Conservation (phyloP, 176 grass and related monocot genomes). For the Leersia perrieri region DNA sequence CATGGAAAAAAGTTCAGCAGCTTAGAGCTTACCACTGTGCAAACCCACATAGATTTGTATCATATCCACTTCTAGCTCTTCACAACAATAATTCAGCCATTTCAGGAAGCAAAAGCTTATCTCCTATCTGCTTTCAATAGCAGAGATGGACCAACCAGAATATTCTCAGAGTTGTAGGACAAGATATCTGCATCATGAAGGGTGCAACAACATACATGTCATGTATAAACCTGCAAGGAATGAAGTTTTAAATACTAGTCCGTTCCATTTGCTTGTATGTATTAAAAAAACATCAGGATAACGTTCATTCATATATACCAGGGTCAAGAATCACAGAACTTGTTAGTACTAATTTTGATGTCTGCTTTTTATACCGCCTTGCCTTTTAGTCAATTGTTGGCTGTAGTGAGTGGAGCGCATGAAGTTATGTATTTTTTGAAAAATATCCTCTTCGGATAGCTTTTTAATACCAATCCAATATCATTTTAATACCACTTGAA, state of each 20-base stretch:
- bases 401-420: not conserved
- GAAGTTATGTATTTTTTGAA: not conserved
- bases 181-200: not conserved
- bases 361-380: not conserved
- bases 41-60: not conserved
- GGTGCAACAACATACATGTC: too few relatives aligned
- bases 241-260: not conserved
- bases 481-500: not conserved
- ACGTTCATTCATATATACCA: not conserved
- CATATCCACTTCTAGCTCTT: not conserved
- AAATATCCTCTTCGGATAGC: too few relatives aligned
- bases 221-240: not conserved
- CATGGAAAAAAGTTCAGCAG: not conserved
- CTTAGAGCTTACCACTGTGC: not conserved
- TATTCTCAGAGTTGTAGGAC: not conserved
- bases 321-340: not conserved
- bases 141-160: not conserved
- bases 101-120: slow-evolving; percentile 9
- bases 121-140: not conserved
- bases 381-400: not conserved
- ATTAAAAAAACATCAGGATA: not conserved
- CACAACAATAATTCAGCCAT: slow-evolving; percentile 9
- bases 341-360: not conserved
- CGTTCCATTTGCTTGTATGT: not conserved
- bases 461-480: not conserved